Evolutionary conservation across 306 rosid species (phyloP).

Genomic region (Pyrus bretschneideri): DNA sequence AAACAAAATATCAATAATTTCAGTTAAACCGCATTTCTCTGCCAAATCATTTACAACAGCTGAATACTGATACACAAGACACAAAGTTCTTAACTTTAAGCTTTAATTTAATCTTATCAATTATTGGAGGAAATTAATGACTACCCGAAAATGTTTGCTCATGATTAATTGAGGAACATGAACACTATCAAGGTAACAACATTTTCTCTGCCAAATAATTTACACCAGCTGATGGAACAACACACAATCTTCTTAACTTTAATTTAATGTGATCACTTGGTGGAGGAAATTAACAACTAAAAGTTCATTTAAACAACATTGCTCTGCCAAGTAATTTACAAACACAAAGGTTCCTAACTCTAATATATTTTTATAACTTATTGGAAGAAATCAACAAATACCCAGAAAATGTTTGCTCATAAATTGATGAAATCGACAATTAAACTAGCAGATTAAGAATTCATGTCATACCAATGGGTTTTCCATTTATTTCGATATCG

Average conservation of each 20-base stretch:
- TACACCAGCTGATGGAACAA: too few species aligned
- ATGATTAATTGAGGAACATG: not conserved
- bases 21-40: not conserved
- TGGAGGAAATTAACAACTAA: not conserved
- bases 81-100: not conserved
- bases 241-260: not conserved
- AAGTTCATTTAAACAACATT: too few species aligned
- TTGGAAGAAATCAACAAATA: not conserved
- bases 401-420: not conserved
- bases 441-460: not conserved
- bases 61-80: not conserved
- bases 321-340: too few species aligned
- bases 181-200: not conserved
- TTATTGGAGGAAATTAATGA: not conserved
- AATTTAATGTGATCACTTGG: not conserved
- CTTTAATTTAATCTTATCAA: not conserved
- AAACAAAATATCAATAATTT: not conserved
- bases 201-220: not conserved
- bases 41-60: not conserved
- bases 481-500: constrained; percentile 39
- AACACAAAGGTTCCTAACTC: too few species aligned
- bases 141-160: not conserved
- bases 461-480: constrained; percentile 39
- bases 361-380: not conserved
- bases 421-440: not conserved